Percentiles rank a stretch among this genome's conserved stretches.
Evolutionary conservation across 2,329 filamentous ascomycete genomes (phyloP).

Genomic region (Nannizzia gypsea): DNA sequence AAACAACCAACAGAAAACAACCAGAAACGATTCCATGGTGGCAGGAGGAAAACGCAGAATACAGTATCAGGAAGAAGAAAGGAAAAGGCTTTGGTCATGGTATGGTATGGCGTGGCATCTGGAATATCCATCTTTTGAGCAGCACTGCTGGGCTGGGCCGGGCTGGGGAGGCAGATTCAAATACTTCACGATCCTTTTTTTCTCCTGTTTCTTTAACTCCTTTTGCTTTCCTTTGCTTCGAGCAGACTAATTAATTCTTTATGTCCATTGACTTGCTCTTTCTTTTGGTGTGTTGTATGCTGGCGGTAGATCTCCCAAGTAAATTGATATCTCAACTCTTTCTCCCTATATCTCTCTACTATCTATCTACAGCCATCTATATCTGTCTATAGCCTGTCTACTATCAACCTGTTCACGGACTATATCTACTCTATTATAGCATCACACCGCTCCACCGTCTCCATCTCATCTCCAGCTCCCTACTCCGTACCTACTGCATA

Average conservation of each 20-base stretch:
- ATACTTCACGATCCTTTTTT: not conserved
- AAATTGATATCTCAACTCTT: too few species aligned
- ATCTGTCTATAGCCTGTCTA: too few species aligned
- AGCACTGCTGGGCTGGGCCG: not conserved
- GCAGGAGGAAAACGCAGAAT: not conserved
- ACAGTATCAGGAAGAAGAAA: not conserved
- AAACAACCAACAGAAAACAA: not conserved
- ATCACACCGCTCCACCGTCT: too few species aligned
- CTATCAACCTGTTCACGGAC: too few species aligned
- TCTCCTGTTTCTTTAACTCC: conserved; percentile 12
- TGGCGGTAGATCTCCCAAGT: too few species aligned
- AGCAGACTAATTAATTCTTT: conserved; percentile 8
- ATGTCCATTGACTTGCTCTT: conserved; percentile 12
- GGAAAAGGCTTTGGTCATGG: not conserved
- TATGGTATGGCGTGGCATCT: not conserved
- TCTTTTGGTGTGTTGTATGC: not conserved
- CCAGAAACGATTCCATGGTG: too few species aligned
- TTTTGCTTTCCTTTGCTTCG: conserved; percentile 9
- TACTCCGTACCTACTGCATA: too few species aligned
- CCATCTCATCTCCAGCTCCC: too few species aligned
- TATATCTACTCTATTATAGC: too few species aligned
- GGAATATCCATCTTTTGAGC: too few species aligned
- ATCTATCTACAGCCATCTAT: too few species aligned
- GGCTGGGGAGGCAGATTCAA: not conserved
- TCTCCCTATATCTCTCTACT: too few species aligned